Conservation (phyloP, 768 basidiomycete species). For the Leccinum longicurvipes region DNA sequence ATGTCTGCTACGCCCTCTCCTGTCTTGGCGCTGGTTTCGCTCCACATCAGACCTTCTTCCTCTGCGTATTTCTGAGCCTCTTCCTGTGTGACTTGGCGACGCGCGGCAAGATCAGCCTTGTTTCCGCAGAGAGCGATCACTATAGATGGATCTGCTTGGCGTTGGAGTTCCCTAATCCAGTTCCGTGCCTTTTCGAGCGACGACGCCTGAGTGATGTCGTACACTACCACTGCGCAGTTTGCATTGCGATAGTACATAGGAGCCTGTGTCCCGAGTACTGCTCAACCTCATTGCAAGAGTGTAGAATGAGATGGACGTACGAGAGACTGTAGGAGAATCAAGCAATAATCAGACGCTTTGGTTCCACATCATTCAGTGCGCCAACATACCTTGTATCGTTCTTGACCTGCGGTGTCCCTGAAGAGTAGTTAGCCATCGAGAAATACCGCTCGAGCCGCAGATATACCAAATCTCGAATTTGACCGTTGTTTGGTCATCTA, state of each 20-base stretch:
- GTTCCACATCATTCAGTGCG: neutral
- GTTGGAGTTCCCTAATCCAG: conserved; percentile 96
- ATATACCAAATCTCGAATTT: conserved; percentile 97
- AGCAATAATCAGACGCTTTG: neutral
- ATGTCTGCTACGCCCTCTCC: conserved; percentile 85
- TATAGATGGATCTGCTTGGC: conserved; percentile 96
- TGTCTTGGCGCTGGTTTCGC: conserved; percentile 86
- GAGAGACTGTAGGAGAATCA: conserved; percentile 36
- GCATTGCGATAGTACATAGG: conserved; percentile 98
- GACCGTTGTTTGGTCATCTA: conserved; percentile 85
- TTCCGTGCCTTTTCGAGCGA: conserved; percentile 93
- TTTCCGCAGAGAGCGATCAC: conserved; percentile 96
- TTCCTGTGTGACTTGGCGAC: conserved; percentile 81
- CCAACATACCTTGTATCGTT: conserved; percentile 78
- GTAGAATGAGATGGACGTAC: conserved; percentile 32
- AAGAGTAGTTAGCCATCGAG: neutral
- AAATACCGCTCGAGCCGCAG: neutral
- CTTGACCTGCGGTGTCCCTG: conserved; percentile 96
- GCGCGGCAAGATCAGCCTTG: conserved; percentile 83
- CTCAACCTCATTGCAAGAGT: neutral
- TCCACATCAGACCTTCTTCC: conserved; percentile 91
- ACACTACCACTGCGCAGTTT: conserved; percentile 91
- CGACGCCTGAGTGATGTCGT: conserved; percentile 90
- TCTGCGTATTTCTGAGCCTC: conserved; percentile 92
- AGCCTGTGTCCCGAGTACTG: conserved; percentile 44